Evolutionary conservation across 2,329 filamentous ascomycete genomes (phyloP).

Genomic region (Fusarium sambucinum): DNA sequence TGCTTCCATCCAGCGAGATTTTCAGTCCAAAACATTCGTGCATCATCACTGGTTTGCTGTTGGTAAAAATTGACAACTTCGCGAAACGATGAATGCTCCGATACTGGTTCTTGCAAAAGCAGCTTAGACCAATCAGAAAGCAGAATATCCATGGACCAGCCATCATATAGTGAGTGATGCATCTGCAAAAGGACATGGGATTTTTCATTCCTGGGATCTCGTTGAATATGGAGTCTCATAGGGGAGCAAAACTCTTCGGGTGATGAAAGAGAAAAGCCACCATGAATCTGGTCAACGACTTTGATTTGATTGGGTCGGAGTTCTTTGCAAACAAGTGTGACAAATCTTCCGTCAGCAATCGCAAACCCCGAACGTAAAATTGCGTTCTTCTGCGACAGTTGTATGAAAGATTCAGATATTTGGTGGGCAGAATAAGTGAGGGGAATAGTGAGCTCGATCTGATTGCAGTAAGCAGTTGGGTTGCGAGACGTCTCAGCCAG

Average conservation of each 20-base stretch:
- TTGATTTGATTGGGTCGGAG: slow-evolving; percentile 60
- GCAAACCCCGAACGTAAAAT: slow-evolving; percentile 81
- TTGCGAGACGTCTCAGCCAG: slow-evolving; percentile 76
- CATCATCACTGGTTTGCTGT: slow-evolving; percentile 52
- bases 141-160: slow-evolving; percentile 88
- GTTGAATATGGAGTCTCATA: slow-evolving; percentile 68
- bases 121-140: slow-evolving; percentile 72
- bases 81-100: slow-evolving; percentile 68
- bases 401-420: slow-evolving; percentile 63
- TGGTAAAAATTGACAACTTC: slow-evolving; percentile 66
- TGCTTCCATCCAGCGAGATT: slow-evolving; percentile 70
- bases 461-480: slow-evolving; percentile 79
- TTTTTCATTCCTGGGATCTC: slow-evolving; percentile 29
- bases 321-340: slow-evolving; percentile 69
- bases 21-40: slow-evolving; percentile 76
- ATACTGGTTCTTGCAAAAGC: slow-evolving; percentile 51
- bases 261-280: slow-evolving; percentile 56
- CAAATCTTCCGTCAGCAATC: slow-evolving; percentile 56
- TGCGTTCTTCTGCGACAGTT: slow-evolving; percentile 68
- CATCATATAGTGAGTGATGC: slow-evolving; percentile 90
- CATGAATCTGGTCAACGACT: slow-evolving; percentile 53
- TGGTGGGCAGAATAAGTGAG: slow-evolving; percentile 49
- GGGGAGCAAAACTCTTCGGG: slow-evolving; percentile 65
- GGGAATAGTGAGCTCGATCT: slow-evolving; percentile 73
- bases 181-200: slow-evolving; percentile 65